These are phyloP conservation scores for Camellia oleifera DNA, from an alignment of 179 eudicot species.

Conservation along the genomic window DNA sequence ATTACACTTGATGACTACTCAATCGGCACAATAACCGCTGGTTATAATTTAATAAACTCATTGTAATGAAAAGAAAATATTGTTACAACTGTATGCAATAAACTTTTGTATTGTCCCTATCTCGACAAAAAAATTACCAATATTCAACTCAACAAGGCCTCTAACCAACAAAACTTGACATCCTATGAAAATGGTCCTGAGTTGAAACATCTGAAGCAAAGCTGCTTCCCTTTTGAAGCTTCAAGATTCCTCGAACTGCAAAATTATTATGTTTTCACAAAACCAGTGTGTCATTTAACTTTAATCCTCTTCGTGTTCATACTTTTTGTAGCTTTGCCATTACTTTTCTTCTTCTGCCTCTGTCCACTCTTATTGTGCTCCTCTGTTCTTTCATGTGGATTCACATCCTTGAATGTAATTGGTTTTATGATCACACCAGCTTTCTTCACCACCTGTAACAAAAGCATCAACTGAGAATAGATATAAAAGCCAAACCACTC, in stretches of 20 bases:
- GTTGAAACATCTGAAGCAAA: constrained; percentile 2
- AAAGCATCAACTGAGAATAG: constrained; percentile 9
- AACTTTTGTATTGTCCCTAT: background rate
- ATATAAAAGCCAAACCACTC: background rate
- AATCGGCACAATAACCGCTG: too few species aligned
- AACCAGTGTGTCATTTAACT: background rate
- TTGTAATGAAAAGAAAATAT: background rate
- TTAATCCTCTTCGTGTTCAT: background rate
- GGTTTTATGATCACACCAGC: constrained; percentile 82
- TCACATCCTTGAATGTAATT: constrained; percentile 63
- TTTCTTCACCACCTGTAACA: constrained; percentile 76
- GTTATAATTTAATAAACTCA: background rate
- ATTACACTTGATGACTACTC: too few species aligned
- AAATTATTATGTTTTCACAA: background rate
- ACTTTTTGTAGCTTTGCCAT: background rate
- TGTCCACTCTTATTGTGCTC: constrained; percentile 22
- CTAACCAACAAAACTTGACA: background rate
- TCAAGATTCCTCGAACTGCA: background rate
- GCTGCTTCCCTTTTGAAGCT: background rate
- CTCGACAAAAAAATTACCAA: background rate
- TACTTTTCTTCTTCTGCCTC: constrained; percentile 23
- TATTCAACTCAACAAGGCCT: constrained; percentile 4
- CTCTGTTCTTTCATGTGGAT: constrained; percentile 40
- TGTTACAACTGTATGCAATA: background rate
- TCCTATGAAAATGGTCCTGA: background rate